Conservation (phyloP, 2,329 filamentous ascomycete species). For the Zymoseptoria brevis region DNA sequence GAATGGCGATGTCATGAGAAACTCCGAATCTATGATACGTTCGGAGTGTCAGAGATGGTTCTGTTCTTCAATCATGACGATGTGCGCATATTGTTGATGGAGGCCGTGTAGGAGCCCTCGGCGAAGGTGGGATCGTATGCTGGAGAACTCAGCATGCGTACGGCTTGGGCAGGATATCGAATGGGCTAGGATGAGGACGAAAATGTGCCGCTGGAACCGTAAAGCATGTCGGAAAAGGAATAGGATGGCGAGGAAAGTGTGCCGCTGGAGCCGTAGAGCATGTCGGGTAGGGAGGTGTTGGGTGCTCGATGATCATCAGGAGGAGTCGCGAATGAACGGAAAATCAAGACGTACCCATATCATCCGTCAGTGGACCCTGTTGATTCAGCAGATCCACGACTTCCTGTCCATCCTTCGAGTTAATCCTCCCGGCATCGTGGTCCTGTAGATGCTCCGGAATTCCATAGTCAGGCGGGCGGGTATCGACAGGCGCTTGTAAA, state of each 20-base stretch:
- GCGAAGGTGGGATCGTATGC: conserved; percentile 16
- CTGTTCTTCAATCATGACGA: conserved; percentile 8
- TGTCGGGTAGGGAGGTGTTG: conserved; percentile 18
- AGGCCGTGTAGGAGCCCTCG: conserved; percentile 4
- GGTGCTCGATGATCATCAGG: conserved; percentile 15
- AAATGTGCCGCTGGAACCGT: conserved; percentile 16
- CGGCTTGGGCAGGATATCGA: neutral
- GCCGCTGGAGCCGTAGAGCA: conserved; percentile 21
- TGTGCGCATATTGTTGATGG: conserved; percentile 2
- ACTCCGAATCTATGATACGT: conserved; percentile 16
- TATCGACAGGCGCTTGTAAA: conserved; percentile 17
- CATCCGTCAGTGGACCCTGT: conserved; percentile 10
- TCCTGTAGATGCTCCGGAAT: conserved; percentile 23
- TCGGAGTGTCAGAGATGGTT: conserved; percentile 7
- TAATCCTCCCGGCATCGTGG: conserved; percentile 20
- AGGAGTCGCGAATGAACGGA: conserved; percentile 1
- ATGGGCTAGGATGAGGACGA: conserved; percentile 4
- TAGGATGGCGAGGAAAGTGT: conserved; percentile 12
- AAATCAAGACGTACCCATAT: conserved; percentile 20
- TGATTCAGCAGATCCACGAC: conserved; percentile 28
- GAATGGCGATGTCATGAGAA: conserved; percentile 20
- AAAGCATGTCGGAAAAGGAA: conserved; percentile 17
- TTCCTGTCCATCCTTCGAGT: conserved; percentile 26
- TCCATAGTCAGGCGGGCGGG: conserved; percentile 19
- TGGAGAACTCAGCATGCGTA: conserved; percentile 11